A percentile compares a stretch with the other conserved stretches of the same genome.
phyloP scores from a whole-genome alignment of 352 stramenopile genomes.

The Globisporangium okanoganense region DNA sequence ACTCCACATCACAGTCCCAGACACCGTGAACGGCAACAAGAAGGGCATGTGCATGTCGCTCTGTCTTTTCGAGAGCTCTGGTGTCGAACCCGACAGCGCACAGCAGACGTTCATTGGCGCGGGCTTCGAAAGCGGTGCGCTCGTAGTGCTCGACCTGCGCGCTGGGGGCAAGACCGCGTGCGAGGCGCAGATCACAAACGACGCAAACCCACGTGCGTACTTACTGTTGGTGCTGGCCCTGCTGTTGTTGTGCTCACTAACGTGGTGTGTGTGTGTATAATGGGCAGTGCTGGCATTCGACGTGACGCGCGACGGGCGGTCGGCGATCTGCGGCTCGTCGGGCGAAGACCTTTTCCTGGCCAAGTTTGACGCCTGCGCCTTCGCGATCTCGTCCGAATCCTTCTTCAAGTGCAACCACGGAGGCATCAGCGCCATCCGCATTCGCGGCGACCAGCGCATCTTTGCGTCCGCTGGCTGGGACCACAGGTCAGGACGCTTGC shows the following conservation, averaged over 20 bases:
- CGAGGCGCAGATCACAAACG: constrained; percentile 43
- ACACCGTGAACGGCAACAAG: constrained; percentile 20
- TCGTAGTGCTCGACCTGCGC: constrained; percentile 65
- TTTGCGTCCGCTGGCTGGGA: constrained; percentile 81
- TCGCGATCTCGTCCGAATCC: constrained; percentile 29
- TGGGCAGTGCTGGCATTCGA: constrained; percentile 68
- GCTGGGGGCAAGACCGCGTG: constrained; percentile 38
- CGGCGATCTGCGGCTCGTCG: constrained; percentile 60
- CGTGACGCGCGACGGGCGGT: constrained; percentile 42
- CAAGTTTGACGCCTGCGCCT: constrained; percentile 37
- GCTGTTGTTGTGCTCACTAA: neutral
- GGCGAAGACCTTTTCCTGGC: constrained; percentile 45
- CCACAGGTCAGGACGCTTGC: constrained; percentile 24
- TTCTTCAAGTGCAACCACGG: constrained; percentile 62
- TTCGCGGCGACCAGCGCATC: constrained; percentile 69
- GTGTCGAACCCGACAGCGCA: constrained; percentile 4
- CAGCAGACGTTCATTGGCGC: constrained; percentile 39
- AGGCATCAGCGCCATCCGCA: constrained; percentile 62
- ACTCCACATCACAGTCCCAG: constrained; percentile 27
- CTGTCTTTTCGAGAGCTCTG: constrained; percentile 23
- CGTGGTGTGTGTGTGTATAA: neutral
- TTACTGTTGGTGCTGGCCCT: neutral
- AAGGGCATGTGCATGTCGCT: constrained; percentile 39
- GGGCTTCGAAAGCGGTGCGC: constrained; percentile 69
- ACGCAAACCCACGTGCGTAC: constrained; percentile 48